phyloP scores from a whole-genome alignment of 78 protist genomes.

The Polysphondylium violaceum region DNA sequence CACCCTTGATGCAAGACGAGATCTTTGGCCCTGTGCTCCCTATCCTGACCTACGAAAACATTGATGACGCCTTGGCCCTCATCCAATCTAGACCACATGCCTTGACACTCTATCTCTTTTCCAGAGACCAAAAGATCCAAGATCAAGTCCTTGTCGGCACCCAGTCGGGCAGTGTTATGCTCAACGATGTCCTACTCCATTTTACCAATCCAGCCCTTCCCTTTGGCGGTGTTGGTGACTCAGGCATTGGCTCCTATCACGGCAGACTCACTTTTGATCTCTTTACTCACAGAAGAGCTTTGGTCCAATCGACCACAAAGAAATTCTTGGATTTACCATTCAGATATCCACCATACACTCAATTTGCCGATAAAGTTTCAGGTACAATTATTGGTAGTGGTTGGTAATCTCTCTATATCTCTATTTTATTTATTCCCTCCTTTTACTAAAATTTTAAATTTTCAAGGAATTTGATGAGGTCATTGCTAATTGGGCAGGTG shows the following conservation, averaged over 20 bases:
- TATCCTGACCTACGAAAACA: slow-evolving; percentile 52
- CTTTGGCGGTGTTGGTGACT: slow-evolving; percentile 97
- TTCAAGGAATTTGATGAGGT: too few species aligned
- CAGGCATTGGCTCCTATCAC: slow-evolving; percentile 94
- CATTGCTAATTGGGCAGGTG: too few species aligned
- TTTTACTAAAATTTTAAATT: too few species aligned
- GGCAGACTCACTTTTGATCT: slow-evolving; percentile 83
- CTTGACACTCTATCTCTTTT: slow-evolving; percentile 91
- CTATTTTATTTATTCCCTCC: too few species aligned
- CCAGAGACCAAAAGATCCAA: slow-evolving; percentile 55
- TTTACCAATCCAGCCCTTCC: slow-evolving; percentile 86
- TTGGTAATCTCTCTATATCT: slow-evolving; percentile 38
- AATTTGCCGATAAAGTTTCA: slow-evolving; percentile 40
- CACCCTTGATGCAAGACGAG: slow-evolving; percentile 68
- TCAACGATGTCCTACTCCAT: slow-evolving; percentile 77
- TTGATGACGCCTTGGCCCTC: slow-evolving; percentile 77
- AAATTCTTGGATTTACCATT: slow-evolving; percentile 62
- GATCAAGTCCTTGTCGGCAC: slow-evolving; percentile 37
- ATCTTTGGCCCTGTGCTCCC: slow-evolving; percentile 96
- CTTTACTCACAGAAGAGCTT: slow-evolving; percentile 86
- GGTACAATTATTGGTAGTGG: slow-evolving; percentile 45
- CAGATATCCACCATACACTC: slow-evolving; percentile 66
- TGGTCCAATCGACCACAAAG: slow-evolving; percentile 67
- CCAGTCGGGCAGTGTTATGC: slow-evolving; percentile 62
- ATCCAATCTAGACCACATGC: slow-evolving; percentile 82